Conservation (phyloP, 2,329 filamentous ascomycete genomes). For the Graphilbum ipis-grandicollis region DNA sequence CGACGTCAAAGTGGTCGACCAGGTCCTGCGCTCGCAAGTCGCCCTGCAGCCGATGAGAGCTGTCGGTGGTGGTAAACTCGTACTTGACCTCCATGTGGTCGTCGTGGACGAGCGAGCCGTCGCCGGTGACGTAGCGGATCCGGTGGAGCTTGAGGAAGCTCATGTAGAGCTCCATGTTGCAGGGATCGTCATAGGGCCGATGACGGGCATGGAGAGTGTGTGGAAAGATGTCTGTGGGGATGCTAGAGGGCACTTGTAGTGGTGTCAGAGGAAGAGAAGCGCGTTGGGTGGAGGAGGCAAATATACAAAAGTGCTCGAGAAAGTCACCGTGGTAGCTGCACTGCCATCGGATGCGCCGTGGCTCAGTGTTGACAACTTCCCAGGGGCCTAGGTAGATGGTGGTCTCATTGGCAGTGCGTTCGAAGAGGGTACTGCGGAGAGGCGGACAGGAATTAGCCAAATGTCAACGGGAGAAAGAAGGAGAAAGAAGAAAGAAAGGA, state of each 20-base stretch:
- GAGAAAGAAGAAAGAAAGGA: constrained; percentile 2
- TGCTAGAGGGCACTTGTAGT: constrained; percentile 24
- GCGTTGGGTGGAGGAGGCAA: background rate
- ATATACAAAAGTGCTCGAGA: constrained; percentile 32
- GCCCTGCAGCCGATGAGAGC: constrained; percentile 29
- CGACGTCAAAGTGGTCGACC: constrained; percentile 32
- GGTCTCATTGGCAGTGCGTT: constrained; percentile 28
- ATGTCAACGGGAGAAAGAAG: background rate
- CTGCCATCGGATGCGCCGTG: constrained; percentile 32
- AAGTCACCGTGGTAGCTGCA: constrained; percentile 33
- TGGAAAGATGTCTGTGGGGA: constrained; percentile 26
- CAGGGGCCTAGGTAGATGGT: constrained; percentile 36
- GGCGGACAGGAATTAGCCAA: background rate
- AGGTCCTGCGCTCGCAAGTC: constrained; percentile 29
- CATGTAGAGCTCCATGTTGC: constrained; percentile 30
- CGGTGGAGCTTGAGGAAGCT: constrained; percentile 29
- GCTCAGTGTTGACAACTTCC: constrained; percentile 29
- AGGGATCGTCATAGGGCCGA: constrained; percentile 30
- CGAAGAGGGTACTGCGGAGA: constrained; percentile 27
- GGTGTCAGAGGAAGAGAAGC: background rate
- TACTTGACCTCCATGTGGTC: constrained; percentile 30
- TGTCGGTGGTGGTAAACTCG: constrained; percentile 30
- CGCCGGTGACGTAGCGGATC: constrained; percentile 27
- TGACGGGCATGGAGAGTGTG: constrained; percentile 32
- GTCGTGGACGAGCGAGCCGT: constrained; percentile 29